Percentiles rank a stretch among this genome's conserved stretches.
Conservation (phyloP, 2,329 filamentous ascomycete species). For the Acarospora socialis region DNA sequence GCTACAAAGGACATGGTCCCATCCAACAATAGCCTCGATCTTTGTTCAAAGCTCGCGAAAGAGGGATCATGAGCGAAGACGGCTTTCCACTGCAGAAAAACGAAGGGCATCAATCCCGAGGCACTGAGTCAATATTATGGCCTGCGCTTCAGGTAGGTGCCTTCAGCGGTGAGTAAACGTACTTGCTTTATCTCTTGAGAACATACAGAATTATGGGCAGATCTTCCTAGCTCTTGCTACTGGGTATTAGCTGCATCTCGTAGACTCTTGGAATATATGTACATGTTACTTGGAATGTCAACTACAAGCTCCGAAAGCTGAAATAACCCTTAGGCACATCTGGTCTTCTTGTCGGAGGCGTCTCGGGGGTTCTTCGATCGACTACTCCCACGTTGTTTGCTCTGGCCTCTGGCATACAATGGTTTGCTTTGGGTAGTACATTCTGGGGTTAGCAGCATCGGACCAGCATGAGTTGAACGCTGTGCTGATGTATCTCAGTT, state of each 20-base stretch:
- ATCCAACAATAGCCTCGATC: too few species aligned
- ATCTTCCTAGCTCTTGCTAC: too few species aligned
- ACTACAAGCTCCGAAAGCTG: conserved; percentile 9
- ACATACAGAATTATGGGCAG: too few species aligned
- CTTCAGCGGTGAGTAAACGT: conserved; percentile 22
- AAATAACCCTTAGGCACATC: conserved; percentile 38
- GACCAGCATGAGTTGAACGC: too few species aligned
- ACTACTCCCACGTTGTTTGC: conserved; percentile 55
- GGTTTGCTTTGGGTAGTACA: conserved; percentile 61
- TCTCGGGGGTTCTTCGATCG: conserved; percentile 57
- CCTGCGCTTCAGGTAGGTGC: conserved; percentile 21
- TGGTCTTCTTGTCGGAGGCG: conserved; percentile 51
- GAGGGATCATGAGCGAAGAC: too few species aligned
- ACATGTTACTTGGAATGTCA: conserved; percentile 7
- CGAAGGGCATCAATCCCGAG: too few species aligned
- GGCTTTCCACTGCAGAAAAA: background rate
- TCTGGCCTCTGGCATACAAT: conserved; percentile 59
- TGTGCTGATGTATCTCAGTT: conserved; percentile 25
- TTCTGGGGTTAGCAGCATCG: too few species aligned
- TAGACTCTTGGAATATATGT: conserved; percentile 11
- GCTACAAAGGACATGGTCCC: too few species aligned
- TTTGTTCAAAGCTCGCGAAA: too few species aligned
- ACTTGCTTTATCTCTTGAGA: too few species aligned
- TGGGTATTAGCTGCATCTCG: too few species aligned
- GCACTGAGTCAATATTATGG: conserved; percentile 16